phyloP scores from a whole-genome alignment of 1,284 basidiomycete species.

The Coniferiporia sulphurascens region DNA sequence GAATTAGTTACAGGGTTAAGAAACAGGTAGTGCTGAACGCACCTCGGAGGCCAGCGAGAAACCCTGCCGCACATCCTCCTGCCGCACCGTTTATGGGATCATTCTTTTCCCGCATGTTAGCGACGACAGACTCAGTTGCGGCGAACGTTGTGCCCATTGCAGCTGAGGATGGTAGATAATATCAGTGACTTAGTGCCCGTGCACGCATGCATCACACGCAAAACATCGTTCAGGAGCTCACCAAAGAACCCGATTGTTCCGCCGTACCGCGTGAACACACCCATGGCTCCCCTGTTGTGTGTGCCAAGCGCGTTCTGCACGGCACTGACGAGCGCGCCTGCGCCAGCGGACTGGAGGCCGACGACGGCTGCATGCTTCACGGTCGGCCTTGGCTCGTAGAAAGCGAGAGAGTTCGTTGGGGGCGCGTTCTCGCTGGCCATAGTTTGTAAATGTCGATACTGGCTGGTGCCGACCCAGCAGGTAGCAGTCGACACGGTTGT shows the following conservation, averaged over 20 bases:
- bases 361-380: slow-evolving; percentile 56
- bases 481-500: not conserved
- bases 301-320: slow-evolving; percentile 81
- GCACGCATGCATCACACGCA: not conserved
- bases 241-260: slow-evolving; percentile 81
- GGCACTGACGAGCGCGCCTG: slow-evolving; percentile 75
- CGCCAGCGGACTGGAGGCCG: slow-evolving; percentile 65
- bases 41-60: slow-evolving; percentile 84
- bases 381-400: slow-evolving; percentile 55
- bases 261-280: slow-evolving; percentile 76
- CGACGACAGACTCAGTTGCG: slow-evolving; percentile 74
- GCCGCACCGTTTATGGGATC: slow-evolving; percentile 83
- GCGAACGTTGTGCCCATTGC: slow-evolving; percentile 91
- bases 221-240: slow-evolving; percentile 32
- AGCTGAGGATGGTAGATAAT: slow-evolving; percentile 41
- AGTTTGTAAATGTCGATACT: not conserved
- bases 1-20: slow-evolving; percentile 9
- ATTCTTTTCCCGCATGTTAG: slow-evolving; percentile 78
- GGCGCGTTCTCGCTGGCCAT: slow-evolving; percentile 5
- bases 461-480: not conserved
- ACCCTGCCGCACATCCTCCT: slow-evolving; percentile 91
- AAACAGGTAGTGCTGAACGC: slow-evolving; percentile 27
- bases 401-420: not conserved
- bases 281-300: slow-evolving; percentile 84
- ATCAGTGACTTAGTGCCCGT: not conserved